phyloP scores from a whole-genome alignment of 1,284 basidiomycete species.

The Pseudomicrostroma phylloplanum region DNA sequence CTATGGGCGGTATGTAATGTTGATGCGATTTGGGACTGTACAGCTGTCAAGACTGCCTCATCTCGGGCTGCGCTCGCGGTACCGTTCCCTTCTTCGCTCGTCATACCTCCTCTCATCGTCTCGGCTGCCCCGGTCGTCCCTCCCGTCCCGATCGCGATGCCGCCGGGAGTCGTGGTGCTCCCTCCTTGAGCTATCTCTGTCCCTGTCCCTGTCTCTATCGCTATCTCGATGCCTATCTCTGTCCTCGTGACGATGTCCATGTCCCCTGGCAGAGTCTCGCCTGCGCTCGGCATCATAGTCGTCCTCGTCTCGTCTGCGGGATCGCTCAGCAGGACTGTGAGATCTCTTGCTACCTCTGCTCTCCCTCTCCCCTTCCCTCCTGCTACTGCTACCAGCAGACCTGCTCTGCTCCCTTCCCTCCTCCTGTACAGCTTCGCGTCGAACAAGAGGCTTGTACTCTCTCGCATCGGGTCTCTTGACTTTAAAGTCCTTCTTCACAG shows the following conservation, averaged over 20 bases:
- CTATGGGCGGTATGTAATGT: no score
- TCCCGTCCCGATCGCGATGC: neutral
- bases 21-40: no score
- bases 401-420: constrained; percentile 2
- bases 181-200: constrained; percentile 3
- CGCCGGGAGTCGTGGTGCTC: neutral
- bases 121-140: no score
- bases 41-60: no score
- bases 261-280: neutral
- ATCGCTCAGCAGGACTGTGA: constrained; percentile 16
- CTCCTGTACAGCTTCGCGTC: constrained; percentile 53
- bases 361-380: constrained; percentile 14
- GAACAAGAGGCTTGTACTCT: constrained; percentile 70
- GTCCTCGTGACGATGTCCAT: constrained; percentile 3
- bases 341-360: neutral
- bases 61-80: no score
- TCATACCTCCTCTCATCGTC: no score
- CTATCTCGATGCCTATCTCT: constrained; percentile 24
- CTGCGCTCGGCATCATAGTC: constrained; percentile 22
- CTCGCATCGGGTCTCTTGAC: constrained; percentile 54
- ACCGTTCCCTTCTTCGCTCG: no score
- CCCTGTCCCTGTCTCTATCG: constrained; percentile 21
- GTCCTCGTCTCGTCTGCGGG: constrained; percentile 26
- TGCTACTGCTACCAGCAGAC: constrained; percentile 15
- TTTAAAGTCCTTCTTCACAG: constrained; percentile 53